Evolutionary conservation across 2,329 filamentous ascomycete species (phyloP), one percentile per base, ranked within the genome.

Genomic region (Massarina eburnea): DNA sequence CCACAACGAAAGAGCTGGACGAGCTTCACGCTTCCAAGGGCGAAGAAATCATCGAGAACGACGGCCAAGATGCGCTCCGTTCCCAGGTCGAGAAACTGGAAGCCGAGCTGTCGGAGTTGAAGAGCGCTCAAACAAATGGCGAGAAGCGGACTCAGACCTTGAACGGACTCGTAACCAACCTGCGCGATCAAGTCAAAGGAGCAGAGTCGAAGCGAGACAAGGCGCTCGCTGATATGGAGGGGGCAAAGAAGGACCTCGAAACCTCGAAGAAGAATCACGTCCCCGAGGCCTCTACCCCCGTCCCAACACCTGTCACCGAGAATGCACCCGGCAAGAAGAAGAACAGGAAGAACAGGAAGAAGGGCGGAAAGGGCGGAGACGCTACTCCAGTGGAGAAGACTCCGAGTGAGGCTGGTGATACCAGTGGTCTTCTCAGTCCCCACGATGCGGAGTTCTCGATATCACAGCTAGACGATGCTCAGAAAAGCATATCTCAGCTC

Each of bases 291-390:
- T 50, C 55, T 30, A 48, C 59, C 6, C 54, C 66, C 43, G 32
- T 59, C 12, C 54, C 55, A 14, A 47, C 58, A 15, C 56, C 58
- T 22, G 40, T 58, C 9, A 59, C 56, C 14, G 62, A 66, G 3
- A 64, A 71, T 12, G 70, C 62, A 12, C 69, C 75, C 9, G 92
- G 91, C 73, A 38, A 38, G 10, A 95, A 90, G 68, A 95, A 89
- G 70, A 95, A 91, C 54, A 76, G 75, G 55, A 76, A 89, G 67
- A 95, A 92, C 76, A 96, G 95, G 80, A 88, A 85, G 71, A 92
- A 91, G 75, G 83, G 81, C 15, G 81, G 78, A 24, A 82, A 80
- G 52, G 55, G 45, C 19, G 38, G 48, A 5, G 60, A 61, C 8
- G 68, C 55, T 3, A 67, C 70, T 6, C 70, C 75, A 15, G 58